Evolutionary conservation across 352 stramenopile genomes (phyloP).

Genomic region (Halophytophthora polymorphica): DNA sequence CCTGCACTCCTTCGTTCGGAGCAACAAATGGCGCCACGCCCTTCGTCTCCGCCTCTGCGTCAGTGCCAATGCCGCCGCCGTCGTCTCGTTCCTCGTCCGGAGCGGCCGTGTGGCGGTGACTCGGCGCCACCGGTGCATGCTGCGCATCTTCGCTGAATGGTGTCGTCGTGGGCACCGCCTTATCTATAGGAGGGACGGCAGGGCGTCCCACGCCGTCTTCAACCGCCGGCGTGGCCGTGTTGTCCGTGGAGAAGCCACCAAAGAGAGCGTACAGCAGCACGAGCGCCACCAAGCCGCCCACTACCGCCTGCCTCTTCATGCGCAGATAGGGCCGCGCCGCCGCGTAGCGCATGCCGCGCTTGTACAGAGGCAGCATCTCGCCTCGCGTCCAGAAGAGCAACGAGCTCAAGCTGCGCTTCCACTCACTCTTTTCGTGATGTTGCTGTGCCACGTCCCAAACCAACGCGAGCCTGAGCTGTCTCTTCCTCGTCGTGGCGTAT

Average conservation of each 20-base stretch:
- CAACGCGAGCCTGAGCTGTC: not conserved
- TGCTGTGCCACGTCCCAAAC: constrained; percentile 6
- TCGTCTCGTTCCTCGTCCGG: constrained; percentile 1
- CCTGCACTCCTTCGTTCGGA: not conserved
- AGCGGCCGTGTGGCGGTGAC: not conserved
- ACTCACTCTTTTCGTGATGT: not conserved
- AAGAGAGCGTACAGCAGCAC: constrained; percentile 65
- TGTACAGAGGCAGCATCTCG: constrained; percentile 57
- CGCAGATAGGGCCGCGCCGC: constrained; percentile 50
- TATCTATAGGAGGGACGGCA: constrained; percentile 14
- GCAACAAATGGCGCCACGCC: not conserved
- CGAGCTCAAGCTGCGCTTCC: not conserved
- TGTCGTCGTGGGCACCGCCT: not conserved
- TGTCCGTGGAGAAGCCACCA: constrained; percentile 14
- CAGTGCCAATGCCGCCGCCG: constrained; percentile 12
- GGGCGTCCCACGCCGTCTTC: constrained; percentile 13
- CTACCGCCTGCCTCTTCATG: constrained; percentile 50
- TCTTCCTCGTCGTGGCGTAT: not conserved
- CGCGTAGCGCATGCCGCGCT: constrained; percentile 60
- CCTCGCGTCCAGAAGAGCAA: not conserved
- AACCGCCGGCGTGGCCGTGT: not conserved
- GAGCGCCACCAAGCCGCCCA: constrained; percentile 33
- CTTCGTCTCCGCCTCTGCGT: constrained; percentile 5
- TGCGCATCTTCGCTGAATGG: not conserved
- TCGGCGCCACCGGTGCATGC: too few relatives aligned